Base-by-base conservation (phyloP, 2,329 filamentous ascomycete species). In the Diaporthe capsici region DNA sequence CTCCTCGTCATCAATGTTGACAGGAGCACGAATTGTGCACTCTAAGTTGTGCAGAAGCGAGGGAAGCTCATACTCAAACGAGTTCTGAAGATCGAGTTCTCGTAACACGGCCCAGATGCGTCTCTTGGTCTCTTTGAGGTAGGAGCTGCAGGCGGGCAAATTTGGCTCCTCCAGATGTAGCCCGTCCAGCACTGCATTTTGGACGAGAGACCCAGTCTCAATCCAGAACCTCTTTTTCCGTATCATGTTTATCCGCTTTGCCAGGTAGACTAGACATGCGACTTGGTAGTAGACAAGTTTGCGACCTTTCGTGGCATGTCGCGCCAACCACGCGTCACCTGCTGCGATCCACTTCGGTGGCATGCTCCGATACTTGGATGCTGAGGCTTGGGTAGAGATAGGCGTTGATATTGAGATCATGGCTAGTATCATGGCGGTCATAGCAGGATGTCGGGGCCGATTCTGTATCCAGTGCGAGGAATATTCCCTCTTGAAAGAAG, bases 171-270 rank as follows among this genome's bases (percentile, higher is more conserved):
- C 77, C 39, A 71, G 70, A 73, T 81, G 78, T 17, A 82, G 60
- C n/a, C 77, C 76, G 55, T 80, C 79, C 7, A 79, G 75, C 60
- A 81, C 78, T 6, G 78, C 37, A 13, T 79, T 68, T 79, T 81
- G 79, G n/a, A 81, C 73, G 61, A 81, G 63, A 61, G 78, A 77
- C 51, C 77, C 77, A 3, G 79, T 79, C 25, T 80, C 79, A 55
- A 77, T 80, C 80, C 80, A 81, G 73, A 75, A 81, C n/a, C 75
- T 74, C 63, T 81, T 81, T 75, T 80, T 81, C 7, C 65, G 73
- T 22, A 80, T 77, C 37, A 67, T 76, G 63, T 79, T 79, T n/a
- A 79, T 75, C 22, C 80, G 75, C 72, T 80, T 81, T 25, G 79
- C 78, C 17, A 81, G 76, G 71, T 80, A 81, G 5, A 80, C 47